A percentile compares a stretch with the other conserved stretches of the same genome.
Evolutionary conservation across 1,284 basidiomycete species (phyloP).

Genomic region (Ustilago xerochloae): DNA sequence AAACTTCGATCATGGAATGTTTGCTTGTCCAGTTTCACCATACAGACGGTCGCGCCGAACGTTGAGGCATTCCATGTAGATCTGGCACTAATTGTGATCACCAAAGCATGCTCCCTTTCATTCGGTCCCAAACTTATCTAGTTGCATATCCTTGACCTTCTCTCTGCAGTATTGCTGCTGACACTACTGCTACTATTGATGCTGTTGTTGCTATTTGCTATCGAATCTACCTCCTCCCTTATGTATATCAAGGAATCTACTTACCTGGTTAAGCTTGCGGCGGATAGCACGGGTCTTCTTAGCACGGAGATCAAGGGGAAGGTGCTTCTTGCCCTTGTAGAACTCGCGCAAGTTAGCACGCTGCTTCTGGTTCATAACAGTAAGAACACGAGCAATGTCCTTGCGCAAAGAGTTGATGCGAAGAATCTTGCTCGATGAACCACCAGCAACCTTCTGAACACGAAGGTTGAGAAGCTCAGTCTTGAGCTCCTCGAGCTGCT

Average conservation of each 20-base stretch:
- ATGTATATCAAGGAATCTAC: conserved; percentile 4
- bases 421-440: conserved; percentile 88
- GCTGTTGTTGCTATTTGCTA: background rate
- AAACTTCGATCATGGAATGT: too few relatives aligned
- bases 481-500: conserved; percentile 95
- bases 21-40: too few relatives aligned
- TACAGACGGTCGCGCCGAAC: too few relatives aligned
- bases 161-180: background rate
- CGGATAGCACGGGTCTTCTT: conserved; percentile 99
- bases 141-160: background rate
- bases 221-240: background rate
- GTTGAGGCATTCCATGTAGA: too few relatives aligned
- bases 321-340: conserved; percentile 97
- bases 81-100: too few relatives aligned
- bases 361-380: conserved; percentile 98
- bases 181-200: background rate
- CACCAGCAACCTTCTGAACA: conserved; percentile 98
- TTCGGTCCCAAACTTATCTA: too few relatives aligned
- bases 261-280: conserved; percentile 88
- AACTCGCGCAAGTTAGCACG: conserved; percentile 96
- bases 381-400: conserved; percentile 97
- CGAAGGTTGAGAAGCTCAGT: conserved; percentile 88
- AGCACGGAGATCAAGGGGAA: conserved; percentile 94
- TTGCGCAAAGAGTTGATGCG: conserved; percentile 94
- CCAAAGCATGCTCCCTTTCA: too few relatives aligned